Percentiles rank a stretch among this genome's conserved stretches.
Evolutionary conservation across 768 basidiomycete genomes (phyloP).

Genomic region (Panellus pusillus): DNA sequence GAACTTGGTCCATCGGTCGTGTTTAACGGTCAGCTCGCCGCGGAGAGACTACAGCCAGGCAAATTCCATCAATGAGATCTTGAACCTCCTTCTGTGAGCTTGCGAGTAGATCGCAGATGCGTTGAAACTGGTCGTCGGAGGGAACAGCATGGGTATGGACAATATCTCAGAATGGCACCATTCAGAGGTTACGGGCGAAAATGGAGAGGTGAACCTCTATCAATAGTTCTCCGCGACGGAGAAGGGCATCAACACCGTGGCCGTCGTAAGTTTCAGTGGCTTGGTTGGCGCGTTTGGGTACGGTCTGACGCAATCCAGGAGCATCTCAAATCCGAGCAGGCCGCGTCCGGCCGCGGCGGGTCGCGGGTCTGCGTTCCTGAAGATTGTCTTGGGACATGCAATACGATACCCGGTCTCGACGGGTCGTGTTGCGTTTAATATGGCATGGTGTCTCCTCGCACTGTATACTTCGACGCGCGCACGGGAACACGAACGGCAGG

Average conservation of each 20-base stretch:
- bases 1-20: too few species aligned
- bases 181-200: constrained; percentile 70
- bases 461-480: too few species aligned
- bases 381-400: constrained; percentile 62
- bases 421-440: constrained; percentile 86
- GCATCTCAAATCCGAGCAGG: constrained; percentile 63
- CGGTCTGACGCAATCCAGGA: constrained; percentile 46
- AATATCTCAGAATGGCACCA: constrained; percentile 29
- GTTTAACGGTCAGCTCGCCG: too few species aligned
- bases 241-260: constrained; percentile 48
- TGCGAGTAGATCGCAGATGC: too few species aligned
- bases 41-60: too few species aligned
- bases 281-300: not conserved
- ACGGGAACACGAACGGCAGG: too few species aligned
- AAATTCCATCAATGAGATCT: too few species aligned
- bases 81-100: too few species aligned
- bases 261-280: constrained; percentile 46
- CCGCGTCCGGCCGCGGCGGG: too few species aligned
- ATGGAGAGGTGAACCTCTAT: constrained; percentile 80
- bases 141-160: too few species aligned
- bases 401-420: constrained; percentile 75
- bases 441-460: constrained; percentile 72
- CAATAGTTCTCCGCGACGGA: constrained; percentile 78
- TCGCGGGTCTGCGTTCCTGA: constrained; percentile 64
- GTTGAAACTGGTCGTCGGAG: too few species aligned